These are phyloP conservation scores for Thalassiosira sp. DNA, from an alignment of 352 stramenopile genomes.

Conservation along the genomic window DNA sequence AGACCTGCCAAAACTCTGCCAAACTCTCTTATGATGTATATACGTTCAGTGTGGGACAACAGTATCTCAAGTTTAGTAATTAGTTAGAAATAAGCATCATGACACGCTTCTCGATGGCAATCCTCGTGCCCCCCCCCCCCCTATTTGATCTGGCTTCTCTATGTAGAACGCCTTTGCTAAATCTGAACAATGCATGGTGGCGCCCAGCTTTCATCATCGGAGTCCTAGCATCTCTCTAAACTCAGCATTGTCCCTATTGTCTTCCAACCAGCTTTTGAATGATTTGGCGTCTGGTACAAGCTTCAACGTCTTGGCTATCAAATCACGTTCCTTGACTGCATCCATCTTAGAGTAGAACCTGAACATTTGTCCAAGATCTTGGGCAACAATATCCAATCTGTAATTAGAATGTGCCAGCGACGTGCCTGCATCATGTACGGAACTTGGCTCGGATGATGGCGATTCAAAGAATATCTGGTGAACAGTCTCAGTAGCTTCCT, in stretches of 20 bases:
- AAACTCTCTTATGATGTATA: too few relatives aligned
- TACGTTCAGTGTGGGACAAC: too few relatives aligned
- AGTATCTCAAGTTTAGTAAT: too few relatives aligned
- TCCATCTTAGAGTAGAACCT: constrained; percentile 40
- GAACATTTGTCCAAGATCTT: constrained; percentile 70
- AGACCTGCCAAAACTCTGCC: too few relatives aligned
- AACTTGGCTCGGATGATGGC: constrained; percentile 3
- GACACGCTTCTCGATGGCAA: too few relatives aligned
- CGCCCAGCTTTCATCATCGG: too few relatives aligned
- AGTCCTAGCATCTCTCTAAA: constrained; percentile 70
- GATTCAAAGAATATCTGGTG: constrained; percentile 34
- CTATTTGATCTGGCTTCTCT: too few relatives aligned
- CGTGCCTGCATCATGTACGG: constrained; percentile 25
- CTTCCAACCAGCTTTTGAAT: constrained; percentile 60
- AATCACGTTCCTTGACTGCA: constrained; percentile 42
- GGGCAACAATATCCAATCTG: constrained; percentile 49
- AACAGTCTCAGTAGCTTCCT: constrained; percentile 49
- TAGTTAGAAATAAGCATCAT: too few relatives aligned
- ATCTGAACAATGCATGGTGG: too few relatives aligned
- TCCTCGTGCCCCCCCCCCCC: too few relatives aligned
- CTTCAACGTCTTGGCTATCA: constrained; percentile 59
- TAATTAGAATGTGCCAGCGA: constrained; percentile 10
- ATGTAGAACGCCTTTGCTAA: too few relatives aligned
- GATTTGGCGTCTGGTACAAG: constrained; percentile 51
- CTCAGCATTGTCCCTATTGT: constrained; percentile 55